Evolutionary conservation across 257 asterid genomes (phyloP), one percentile per base, ranked within the genome.

Genomic region (Buddleja alternifolia): DNA sequence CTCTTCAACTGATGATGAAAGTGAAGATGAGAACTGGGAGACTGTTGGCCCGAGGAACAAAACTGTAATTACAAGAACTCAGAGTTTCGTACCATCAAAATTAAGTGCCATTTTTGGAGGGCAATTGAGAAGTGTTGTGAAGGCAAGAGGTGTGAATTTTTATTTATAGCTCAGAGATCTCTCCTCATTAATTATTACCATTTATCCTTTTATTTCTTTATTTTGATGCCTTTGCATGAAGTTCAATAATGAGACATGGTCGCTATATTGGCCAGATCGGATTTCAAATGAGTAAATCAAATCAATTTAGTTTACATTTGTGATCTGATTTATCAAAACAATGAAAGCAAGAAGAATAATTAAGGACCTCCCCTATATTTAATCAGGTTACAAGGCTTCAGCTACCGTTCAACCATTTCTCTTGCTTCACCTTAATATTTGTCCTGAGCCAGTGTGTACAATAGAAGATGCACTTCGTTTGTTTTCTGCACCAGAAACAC

Each of bases 401-500:
- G 93, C 86, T 41, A 90, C 97, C 54, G 72, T 88, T 76, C 95
- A 90, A 45, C 97, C 97, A 66, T 90, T 85, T 83, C 88, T 90
- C 77, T 73, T 90, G 78, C 93, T 88, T 76, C 97, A 90, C 76
- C 93, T 90, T 40, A 84, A 90, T 80, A 82, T 90, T 70, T 84
- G 75, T 66, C 95, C 93, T 7, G 93, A 90, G 66, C 83, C 75
- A 58, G 80, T 90, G 39, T 74, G 83, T 73, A 75, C 87, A 6
- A 77, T 90, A 60, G 94, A 88, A 75, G 97, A 88, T 52, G 97
- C 96, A n/a, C 92, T 90, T 50, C 74, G 60, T 46, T 74, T 78
- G 47, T 90, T 88, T 76, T 88, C 88, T 73, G 89, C 91, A 47
- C 94, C 93, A 55, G 97, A 90, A 88, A 76, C 92, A 40, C 86